Conservation (phyloP, 345 rosid species). For the Populus ilicifolia region DNA sequence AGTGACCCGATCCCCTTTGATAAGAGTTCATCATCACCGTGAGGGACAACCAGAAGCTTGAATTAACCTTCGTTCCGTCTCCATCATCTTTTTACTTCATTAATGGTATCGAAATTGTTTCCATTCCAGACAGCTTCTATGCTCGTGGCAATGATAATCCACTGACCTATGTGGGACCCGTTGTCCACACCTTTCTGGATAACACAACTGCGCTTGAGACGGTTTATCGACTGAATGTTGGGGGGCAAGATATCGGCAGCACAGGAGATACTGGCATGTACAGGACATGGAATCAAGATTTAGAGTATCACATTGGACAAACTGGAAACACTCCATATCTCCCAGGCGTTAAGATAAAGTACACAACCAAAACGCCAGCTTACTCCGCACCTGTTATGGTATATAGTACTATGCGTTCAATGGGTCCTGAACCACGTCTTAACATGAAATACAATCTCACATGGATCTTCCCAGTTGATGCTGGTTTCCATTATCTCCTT, state of each 20-base stretch:
- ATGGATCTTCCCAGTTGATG: neutral
- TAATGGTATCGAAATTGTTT: slow-evolving; percentile 1
- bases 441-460: neutral
- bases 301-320: neutral
- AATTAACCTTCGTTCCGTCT: neutral
- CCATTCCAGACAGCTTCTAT: neutral
- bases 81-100: neutral
- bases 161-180: neutral
- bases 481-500: neutral
- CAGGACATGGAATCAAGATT: neutral
- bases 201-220: neutral
- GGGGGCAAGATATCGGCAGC: neutral
- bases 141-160: neutral
- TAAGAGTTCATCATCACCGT: neutral
- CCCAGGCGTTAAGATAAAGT: neutral
- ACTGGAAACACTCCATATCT: neutral
- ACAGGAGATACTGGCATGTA: neutral
- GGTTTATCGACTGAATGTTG: neutral
- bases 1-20: too few species aligned
- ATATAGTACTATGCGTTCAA: neutral
- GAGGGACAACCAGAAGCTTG: neutral
- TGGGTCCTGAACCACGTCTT: neutral
- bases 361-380: neutral
- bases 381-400: neutral
- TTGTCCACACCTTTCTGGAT: too few species aligned